Evolutionary conservation across 2,329 filamentous ascomycete genomes (phyloP).

Genomic region (Arthrobotrys iridis): DNA sequence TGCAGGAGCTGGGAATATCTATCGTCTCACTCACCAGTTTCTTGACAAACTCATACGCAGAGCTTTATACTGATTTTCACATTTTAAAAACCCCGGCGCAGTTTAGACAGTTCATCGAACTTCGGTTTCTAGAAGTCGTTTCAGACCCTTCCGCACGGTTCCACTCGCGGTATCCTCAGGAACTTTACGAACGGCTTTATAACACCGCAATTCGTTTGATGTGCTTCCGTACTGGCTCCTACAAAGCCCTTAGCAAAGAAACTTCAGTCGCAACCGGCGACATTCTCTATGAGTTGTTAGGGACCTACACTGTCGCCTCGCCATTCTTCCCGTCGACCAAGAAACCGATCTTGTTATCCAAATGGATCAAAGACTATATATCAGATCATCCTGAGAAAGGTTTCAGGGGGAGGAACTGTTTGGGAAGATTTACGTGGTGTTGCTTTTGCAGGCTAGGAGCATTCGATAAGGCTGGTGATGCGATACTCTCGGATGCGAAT

Average conservation of each 20-base stretch:
- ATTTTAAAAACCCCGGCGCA: slow-evolving; percentile 17
- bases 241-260: neutral
- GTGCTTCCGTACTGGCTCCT: neutral
- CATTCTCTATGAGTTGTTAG: slow-evolving; percentile 24
- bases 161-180: neutral
- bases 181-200: slow-evolving; percentile 1
- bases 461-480: neutral
- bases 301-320: neutral
- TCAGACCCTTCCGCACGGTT: neutral
- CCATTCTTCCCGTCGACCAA: neutral
- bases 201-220: neutral
- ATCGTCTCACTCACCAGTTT: neutral
- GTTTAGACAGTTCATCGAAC: slow-evolving; percentile 16
- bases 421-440: slow-evolving; percentile 19
- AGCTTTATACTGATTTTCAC: slow-evolving; percentile 4
- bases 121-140: neutral
- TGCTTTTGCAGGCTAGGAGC: slow-evolving; percentile 4
- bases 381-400: neutral
- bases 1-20: slow-evolving; percentile 9
- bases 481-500: neutral
- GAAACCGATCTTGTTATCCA: neutral
- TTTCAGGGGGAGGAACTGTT: neutral
- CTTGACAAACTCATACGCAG: slow-evolving; percentile 12
- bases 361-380: slow-evolving; percentile 27
- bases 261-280: neutral